Conservation (phyloP, 306 rosid genomes). For the Morella rubra region DNA sequence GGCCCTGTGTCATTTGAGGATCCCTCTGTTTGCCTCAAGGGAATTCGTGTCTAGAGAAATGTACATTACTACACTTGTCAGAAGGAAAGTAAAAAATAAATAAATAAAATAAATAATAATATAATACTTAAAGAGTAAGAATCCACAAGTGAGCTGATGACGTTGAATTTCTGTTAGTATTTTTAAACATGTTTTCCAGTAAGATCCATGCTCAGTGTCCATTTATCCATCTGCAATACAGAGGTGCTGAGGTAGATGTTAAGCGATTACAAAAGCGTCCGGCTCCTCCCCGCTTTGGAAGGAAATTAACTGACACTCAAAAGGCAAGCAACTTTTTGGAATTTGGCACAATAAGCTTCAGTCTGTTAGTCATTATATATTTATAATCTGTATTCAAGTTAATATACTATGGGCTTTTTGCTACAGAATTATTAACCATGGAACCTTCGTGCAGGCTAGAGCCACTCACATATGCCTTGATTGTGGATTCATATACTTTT, state of each 20-base stretch:
- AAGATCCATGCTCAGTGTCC: neutral
- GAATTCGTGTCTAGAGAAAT: no score
- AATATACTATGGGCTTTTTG: neutral
- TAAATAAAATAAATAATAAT: no score
- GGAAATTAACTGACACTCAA: constrained; percentile 78
- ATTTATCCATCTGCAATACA: constrained; percentile 15
- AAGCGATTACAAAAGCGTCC: constrained; percentile 85
- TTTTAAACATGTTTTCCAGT: neutral
- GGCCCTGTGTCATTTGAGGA: neutral
- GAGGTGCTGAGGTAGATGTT: constrained; percentile 88
- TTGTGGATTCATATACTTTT: constrained; percentile 84
- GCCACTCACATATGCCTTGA: constrained; percentile 97
- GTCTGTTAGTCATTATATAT: constrained; percentile 17
- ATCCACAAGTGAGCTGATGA: neutral
- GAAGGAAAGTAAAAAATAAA: neutral
- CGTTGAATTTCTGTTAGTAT: neutral
- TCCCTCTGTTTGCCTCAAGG: neutral
- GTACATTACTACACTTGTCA: no score
- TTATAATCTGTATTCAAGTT: constrained; percentile 12
- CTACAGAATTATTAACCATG: constrained; percentile 23
- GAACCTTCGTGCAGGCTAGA: constrained; percentile 66
- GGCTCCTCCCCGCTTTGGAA: constrained; percentile 89
- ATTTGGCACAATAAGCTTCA: constrained; percentile 16
- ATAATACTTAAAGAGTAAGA: neutral
- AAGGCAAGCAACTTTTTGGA: constrained; percentile 53